These are phyloP conservation scores for Petunia hybrid DNA, from an alignment of 305 asterid genomes.

Conservation along the genomic window DNA sequence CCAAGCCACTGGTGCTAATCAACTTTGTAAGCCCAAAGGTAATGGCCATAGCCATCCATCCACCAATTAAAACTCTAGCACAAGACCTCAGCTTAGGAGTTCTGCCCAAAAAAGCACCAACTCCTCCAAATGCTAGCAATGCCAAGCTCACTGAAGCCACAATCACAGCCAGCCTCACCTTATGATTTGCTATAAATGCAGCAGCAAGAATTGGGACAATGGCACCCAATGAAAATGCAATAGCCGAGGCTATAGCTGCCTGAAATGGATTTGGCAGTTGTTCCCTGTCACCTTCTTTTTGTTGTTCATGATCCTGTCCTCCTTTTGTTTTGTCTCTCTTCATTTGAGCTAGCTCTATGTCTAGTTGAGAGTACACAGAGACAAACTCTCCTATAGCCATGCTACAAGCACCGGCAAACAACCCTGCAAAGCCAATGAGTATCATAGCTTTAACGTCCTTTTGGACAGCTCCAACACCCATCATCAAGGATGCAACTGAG, in stretches of 20 bases:
- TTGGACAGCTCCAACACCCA: constrained; percentile 63
- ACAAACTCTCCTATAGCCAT: constrained; percentile 76
- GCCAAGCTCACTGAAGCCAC: constrained; percentile 55
- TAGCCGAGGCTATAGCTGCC: constrained; percentile 63
- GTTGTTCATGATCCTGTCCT: background rate
- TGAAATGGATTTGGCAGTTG: constrained; percentile 54
- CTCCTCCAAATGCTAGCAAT: constrained; percentile 51
- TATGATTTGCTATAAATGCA: constrained; percentile 44
- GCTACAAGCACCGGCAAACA: constrained; percentile 69
- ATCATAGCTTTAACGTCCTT: constrained; percentile 54
- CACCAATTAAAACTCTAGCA: constrained; percentile 59
- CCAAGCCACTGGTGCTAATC: constrained; percentile 42
- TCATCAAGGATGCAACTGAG: constrained; percentile 62
- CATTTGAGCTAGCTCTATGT: constrained; percentile 60
- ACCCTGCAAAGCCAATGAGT: constrained; percentile 60
- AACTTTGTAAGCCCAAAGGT: constrained; percentile 59
- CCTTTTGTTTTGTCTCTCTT: constrained; percentile 36
- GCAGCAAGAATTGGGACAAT: constrained; percentile 63
- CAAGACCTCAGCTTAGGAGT: constrained; percentile 49
- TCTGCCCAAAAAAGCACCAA: constrained; percentile 54
- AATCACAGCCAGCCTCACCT: constrained; percentile 55
- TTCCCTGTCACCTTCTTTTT: constrained; percentile 32
- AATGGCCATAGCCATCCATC: constrained; percentile 66
- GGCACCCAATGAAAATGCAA: constrained; percentile 58
- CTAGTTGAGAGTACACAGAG: constrained; percentile 65